phyloP scores from a whole-genome alignment of 2,329 filamentous ascomycete genomes.

The Botryosphaeria agaves region DNA sequence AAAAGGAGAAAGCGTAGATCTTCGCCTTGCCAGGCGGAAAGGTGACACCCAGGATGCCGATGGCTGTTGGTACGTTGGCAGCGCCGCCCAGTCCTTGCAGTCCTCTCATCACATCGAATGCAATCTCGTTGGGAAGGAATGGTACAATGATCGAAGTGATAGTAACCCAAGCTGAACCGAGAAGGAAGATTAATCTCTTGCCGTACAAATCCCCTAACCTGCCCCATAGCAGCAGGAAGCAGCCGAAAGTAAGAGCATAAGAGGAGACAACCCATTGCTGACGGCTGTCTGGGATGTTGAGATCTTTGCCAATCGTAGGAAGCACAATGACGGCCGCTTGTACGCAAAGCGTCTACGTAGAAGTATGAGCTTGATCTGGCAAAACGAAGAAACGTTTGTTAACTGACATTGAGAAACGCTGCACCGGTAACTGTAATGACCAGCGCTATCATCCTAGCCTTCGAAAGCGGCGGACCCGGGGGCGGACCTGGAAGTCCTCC shows the following conservation, averaged over 20 bases:
- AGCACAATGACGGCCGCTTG: slow-evolving; percentile 17
- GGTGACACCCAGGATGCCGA: slow-evolving; percentile 51
- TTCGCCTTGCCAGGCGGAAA: slow-evolving; percentile 52
- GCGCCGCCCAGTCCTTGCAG: slow-evolving; percentile 52
- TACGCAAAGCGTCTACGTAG: slow-evolving; percentile 11
- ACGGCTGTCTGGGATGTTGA: slow-evolving; percentile 13
- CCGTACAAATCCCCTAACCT: slow-evolving; percentile 50
- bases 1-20: slow-evolving; percentile 52
- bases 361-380: not conserved
- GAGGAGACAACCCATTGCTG: slow-evolving; percentile 45
- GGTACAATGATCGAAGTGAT: slow-evolving; percentile 41
- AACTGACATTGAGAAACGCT: slow-evolving; percentile 11
- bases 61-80: slow-evolving; percentile 52
- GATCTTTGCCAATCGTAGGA: slow-evolving; percentile 13
- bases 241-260: slow-evolving; percentile 48
- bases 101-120: slow-evolving; percentile 48
- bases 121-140: slow-evolving; percentile 48
- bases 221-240: slow-evolving; percentile 51
- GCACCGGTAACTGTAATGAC: slow-evolving; percentile 13
- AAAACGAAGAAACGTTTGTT: not conserved
- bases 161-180: slow-evolving; percentile 46
- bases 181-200: slow-evolving; percentile 46
- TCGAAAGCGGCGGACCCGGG: slow-evolving; percentile 5
- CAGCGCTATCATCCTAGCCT: slow-evolving; percentile 11
- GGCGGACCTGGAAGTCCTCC: not conserved